Base-by-base conservation (phyloP, 768 basidiomycete genomes). In the Pleurotus salmoneostramineus region DNA sequence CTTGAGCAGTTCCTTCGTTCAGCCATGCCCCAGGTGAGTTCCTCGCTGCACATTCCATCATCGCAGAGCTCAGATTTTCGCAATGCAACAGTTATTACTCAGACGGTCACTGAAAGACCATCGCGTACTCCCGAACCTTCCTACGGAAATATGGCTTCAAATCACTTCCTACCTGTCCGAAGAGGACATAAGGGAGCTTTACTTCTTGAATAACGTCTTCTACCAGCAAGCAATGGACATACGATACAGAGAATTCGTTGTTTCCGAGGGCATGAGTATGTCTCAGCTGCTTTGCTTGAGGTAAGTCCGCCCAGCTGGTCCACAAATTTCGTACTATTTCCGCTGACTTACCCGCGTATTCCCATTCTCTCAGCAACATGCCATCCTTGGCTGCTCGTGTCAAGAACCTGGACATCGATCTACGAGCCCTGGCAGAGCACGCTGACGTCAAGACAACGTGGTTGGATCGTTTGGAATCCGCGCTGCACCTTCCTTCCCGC, bases 91-190 rank as follows among this genome's bases (percentile, higher is more conserved):
- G 21, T 27, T 27, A 27, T 27, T 27, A 27, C 21, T 27, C 21
- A 27, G 21, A 27, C 21, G 21, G 21, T 27, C 21, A 27, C 21
- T 27, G 21, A 27, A 27, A 27, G 21, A 27, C 21, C 21, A 27
- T 27, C 21, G 21, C 21, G 21, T 27, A 27, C 21, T 27, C 21
- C 48, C n/a, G 27, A 43, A 55, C 34, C 57, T 69, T 6, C 66
- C 65, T 4, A 58, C 58, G 7, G 65, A 67, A 58, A 45, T 66
- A 47, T 69, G 66, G 66, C 56, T 64, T 0, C 56, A 61, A 1
- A 61, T 69, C 14, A 50, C 66, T 5, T 50, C 46, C 8, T 56
- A 52, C 14, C 12, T 61, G 5, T 49, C 61, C 7, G 49, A 42
- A 17, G 32, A 57, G 3, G 46, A 35, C 7, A 54, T 64, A 34